Evolutionary conservation across 371 early-diverging fungal genomes (phyloP).

Genomic region (Rhizopus microsporus): DNA sequence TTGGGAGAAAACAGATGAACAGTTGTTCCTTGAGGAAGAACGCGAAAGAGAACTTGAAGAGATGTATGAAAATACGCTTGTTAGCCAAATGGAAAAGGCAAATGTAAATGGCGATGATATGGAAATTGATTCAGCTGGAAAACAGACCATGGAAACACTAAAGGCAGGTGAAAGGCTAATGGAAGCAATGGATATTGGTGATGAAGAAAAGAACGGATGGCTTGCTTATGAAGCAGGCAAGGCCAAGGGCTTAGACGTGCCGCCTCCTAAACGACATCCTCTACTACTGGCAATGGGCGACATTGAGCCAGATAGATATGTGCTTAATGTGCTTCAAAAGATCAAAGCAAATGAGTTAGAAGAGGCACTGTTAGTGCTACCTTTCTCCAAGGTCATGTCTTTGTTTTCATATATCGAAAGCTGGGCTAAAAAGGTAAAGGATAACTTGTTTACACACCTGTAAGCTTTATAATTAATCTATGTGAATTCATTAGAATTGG

Average conservation of each 20-base stretch:
- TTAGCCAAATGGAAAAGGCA: conserved; percentile 66
- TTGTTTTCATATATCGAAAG: conserved; percentile 74
- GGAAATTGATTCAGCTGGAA: conserved; percentile 78
- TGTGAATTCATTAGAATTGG: conserved; percentile 56
- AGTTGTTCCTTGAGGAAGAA: conserved; percentile 94
- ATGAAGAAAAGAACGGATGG: conserved; percentile 76
- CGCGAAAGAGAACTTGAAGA: conserved; percentile 92
- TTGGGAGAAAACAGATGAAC: conserved; percentile 95
- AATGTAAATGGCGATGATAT: conserved; percentile 56
- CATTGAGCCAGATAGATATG: conserved; percentile 77
- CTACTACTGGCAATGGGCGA: conserved; percentile 74
- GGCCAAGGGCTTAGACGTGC: conserved; percentile 48
- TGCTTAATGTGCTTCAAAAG: conserved; percentile 73
- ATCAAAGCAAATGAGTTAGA: conserved; percentile 86
- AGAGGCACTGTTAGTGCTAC: conserved; percentile 85
- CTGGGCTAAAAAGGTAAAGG: conserved; percentile 78
- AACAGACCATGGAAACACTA: conserved; percentile 85
- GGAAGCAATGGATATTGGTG: conserved; percentile 88
- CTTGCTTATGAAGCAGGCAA: conserved; percentile 63
- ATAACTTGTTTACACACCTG: background rate
- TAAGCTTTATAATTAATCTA: too few species aligned
- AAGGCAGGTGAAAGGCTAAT: conserved; percentile 92
- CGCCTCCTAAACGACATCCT: conserved; percentile 67
- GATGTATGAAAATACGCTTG: conserved; percentile 76
- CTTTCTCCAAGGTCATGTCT: conserved; percentile 75